Evolutionary conservation across 768 basidiomycete species (phyloP).

Genomic region (Chlorophyllum brunneum): DNA sequence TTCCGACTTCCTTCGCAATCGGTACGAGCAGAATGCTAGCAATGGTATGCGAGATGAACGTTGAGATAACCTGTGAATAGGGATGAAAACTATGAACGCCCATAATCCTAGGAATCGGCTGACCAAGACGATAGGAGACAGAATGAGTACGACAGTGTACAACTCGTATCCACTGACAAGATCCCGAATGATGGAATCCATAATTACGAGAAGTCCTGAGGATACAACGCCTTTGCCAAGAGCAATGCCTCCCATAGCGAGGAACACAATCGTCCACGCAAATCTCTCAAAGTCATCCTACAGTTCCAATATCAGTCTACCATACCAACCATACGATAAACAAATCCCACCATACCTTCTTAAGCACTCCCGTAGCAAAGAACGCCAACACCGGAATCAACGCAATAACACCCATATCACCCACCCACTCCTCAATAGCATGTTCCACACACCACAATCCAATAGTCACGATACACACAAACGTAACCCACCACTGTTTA

Average conservation of each 20-base stretch:
- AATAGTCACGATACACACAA: slow-evolving; percentile 84
- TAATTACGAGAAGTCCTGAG: slow-evolving; percentile 79
- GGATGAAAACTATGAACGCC: not conserved
- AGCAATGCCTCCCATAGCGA: slow-evolving; percentile 97
- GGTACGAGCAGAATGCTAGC: slow-evolving; percentile 96
- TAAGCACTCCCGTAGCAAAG: slow-evolving; percentile 89
- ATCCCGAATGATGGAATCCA: slow-evolving; percentile 59
- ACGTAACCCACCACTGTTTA: slow-evolving; percentile 88
- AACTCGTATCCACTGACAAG: slow-evolving; percentile 59
- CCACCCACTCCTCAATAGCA: slow-evolving; percentile 67
- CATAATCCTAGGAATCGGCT: slow-evolving; percentile 24
- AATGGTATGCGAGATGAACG: slow-evolving; percentile 96
- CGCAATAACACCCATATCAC: slow-evolving; percentile 98
- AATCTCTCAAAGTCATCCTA: slow-evolving; percentile 96
- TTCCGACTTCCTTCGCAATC: slow-evolving; percentile 87
- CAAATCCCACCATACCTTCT: slow-evolving; percentile 70
- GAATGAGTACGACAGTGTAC: slow-evolving; percentile 67
- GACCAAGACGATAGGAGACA: slow-evolving; percentile 69
- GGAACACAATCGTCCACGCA: slow-evolving; percentile 91
- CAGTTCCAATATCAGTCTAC: slow-evolving; percentile 7
- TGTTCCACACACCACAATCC: slow-evolving; percentile 87
- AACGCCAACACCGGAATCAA: slow-evolving; percentile 91
- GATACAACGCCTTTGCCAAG: slow-evolving; percentile 90
- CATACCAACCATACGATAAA: not conserved
- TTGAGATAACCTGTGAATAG: slow-evolving; percentile 68